Conservation (phyloP, 2,329 filamentous ascomycete species). For the Onygena corvina region DNA sequence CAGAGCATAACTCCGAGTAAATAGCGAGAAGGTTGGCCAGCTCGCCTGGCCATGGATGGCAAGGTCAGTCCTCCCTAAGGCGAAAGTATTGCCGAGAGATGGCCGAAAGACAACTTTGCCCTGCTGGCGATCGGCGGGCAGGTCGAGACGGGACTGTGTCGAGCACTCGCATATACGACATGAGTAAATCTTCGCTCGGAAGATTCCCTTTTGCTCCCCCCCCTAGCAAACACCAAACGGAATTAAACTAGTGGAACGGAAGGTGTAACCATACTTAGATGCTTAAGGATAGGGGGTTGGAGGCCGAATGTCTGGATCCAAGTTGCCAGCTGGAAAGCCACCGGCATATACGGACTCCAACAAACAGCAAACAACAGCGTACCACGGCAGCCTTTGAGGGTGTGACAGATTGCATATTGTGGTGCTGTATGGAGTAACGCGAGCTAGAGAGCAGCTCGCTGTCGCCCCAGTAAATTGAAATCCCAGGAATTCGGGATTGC, state of each 20-base stretch:
- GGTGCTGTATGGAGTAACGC: neutral
- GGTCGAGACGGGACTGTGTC: neutral
- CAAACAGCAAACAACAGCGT: constrained; percentile 1
- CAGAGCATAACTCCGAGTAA: too few species aligned
- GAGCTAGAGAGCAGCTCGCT: neutral
- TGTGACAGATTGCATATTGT: constrained; percentile 4
- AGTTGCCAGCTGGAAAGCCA: constrained; percentile 2
- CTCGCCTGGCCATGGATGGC: too few species aligned
- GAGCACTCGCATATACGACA: constrained; percentile 5
- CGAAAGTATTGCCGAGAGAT: too few species aligned
- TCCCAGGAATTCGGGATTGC: constrained; percentile 2
- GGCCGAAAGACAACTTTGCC: neutral
- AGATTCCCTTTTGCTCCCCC: neutral
- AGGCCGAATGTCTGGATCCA: constrained; percentile 6
- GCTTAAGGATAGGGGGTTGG: constrained; percentile 5
- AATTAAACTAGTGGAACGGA: constrained; percentile 2
- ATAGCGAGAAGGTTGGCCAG: too few species aligned
- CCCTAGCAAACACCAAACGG: neutral
- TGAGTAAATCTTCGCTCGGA: constrained; percentile 1
- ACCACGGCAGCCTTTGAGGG: neutral
- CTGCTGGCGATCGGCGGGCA: neutral
- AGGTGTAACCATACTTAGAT: too few species aligned
- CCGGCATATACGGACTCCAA: constrained; percentile 1
- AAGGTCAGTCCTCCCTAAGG: too few species aligned
- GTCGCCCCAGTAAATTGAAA: neutral